phyloP scores from a whole-genome alignment of 805 yeast species.

The Candida verbasci region DNA sequence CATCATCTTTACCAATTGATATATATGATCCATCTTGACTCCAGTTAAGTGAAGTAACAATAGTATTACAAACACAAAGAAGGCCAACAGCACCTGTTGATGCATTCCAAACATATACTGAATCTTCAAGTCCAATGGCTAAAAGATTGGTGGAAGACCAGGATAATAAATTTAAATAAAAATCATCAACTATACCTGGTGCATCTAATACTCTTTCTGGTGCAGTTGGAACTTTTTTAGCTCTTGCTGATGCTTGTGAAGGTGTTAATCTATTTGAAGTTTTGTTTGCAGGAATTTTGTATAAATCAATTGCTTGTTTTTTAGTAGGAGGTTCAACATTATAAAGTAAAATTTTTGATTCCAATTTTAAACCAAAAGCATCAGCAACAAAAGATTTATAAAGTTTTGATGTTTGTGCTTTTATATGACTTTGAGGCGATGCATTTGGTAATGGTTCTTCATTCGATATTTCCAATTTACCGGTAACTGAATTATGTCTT shows the following conservation, averaged over 20 bases:
- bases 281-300: conserved; percentile 16
- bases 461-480: conserved; percentile 33
- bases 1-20: conserved; percentile 79
- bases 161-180: conserved; percentile 76
- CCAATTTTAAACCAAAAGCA: conserved; percentile 86
- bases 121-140: conserved; percentile 82
- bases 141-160: conserved; percentile 83
- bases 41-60: conserved; percentile 79
- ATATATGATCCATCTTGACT: conserved; percentile 85
- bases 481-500: conserved; percentile 35
- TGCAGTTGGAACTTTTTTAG: conserved; percentile 75
- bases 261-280: conserved; percentile 32
- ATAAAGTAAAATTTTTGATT: conserved; percentile 79
- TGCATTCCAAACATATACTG: conserved; percentile 93
- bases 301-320: conserved; percentile 31
- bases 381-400: conserved; percentile 84
- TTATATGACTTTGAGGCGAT: conserved; percentile 52
- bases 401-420: conserved; percentile 48
- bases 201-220: conserved; percentile 96
- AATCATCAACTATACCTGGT: conserved; percentile 91
- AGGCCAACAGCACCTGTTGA: conserved; percentile 70
- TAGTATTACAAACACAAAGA: conserved; percentile 44
- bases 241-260: conserved; percentile 56
- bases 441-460: conserved; percentile 41
- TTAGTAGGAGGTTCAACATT: conserved; percentile 80